Evolutionary conservation across 257 asterid species (phyloP).

Genomic region (Gentiana macrophylla): DNA sequence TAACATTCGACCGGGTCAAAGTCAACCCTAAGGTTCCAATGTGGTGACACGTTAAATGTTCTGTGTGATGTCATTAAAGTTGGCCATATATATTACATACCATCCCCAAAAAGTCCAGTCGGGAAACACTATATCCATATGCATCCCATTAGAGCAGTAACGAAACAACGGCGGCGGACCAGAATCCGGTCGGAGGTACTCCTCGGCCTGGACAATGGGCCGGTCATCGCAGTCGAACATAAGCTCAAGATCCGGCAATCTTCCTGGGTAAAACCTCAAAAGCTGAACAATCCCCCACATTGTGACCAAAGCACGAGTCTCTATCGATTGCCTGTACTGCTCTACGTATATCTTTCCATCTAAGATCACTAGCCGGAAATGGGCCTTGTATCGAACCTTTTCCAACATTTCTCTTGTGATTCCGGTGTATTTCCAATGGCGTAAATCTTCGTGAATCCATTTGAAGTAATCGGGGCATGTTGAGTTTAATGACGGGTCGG

Average conservation of each 20-base stretch:
- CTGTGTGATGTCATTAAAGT: not conserved
- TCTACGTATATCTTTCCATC: constrained; percentile 46
- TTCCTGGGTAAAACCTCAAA: constrained; percentile 59
- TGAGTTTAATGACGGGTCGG: constrained; percentile 4
- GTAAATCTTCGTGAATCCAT: constrained; percentile 86
- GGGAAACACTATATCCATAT: constrained; percentile 65
- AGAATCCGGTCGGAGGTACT: constrained; percentile 11
- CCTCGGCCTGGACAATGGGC: constrained; percentile 33
- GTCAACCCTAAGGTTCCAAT: constrained; percentile 47
- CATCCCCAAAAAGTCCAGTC: constrained; percentile 99
- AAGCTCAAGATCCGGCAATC: constrained; percentile 56
- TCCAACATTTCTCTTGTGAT: constrained; percentile 48
- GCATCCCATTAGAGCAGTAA: constrained; percentile 44
- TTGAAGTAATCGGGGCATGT: constrained; percentile 61
- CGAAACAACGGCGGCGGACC: constrained; percentile 72
- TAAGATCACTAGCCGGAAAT: constrained; percentile 42
- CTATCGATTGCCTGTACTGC: constrained; percentile 41
- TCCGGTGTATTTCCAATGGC: constrained; percentile 60
- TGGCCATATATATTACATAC: constrained; percentile 31
- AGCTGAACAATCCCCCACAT: constrained; percentile 89
- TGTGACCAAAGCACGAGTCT: constrained; percentile 68
- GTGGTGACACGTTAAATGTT: constrained; percentile 20
- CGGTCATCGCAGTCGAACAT: constrained; percentile 56
- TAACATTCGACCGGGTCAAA: constrained; percentile 45
- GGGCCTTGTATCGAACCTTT: constrained; percentile 30